Percentiles rank a stretch among this genome's conserved stretches.
phyloP scores from a whole-genome alignment of 192 early-diverging fungal genomes.

The Neocallimastix lanati region DNA sequence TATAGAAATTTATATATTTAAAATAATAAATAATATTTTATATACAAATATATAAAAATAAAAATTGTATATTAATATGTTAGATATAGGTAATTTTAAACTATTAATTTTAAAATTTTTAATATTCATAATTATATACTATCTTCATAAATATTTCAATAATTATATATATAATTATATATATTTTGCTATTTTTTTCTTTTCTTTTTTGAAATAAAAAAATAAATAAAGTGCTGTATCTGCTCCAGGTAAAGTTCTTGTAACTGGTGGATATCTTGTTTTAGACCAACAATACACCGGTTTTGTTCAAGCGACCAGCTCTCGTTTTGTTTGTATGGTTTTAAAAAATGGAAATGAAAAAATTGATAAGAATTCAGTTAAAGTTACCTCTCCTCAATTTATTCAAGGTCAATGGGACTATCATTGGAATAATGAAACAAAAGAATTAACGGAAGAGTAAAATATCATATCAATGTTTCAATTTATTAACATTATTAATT shows the following conservation, averaged over 20 bases:
- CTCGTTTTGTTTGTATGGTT: conserved; percentile 71
- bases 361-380: not conserved
- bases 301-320: conserved; percentile 63
- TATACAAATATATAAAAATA: too few relatives aligned
- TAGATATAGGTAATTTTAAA: too few relatives aligned
- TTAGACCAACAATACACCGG: conserved; percentile 62
- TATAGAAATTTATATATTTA: too few relatives aligned
- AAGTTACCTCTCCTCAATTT: not conserved
- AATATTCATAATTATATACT: too few relatives aligned
- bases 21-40: too few relatives aligned
- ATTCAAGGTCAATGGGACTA: not conserved
- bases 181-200: too few relatives aligned
- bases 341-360: not conserved
- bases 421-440: not conserved
- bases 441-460: not conserved
- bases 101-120: too few relatives aligned
- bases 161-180: too few relatives aligned
- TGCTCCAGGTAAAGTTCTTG: conserved; percentile 87
- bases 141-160: too few relatives aligned
- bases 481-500: too few relatives aligned
- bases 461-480: not conserved
- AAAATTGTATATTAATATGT: too few relatives aligned
- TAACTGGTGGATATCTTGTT: conserved; percentile 86
- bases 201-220: too few relatives aligned
- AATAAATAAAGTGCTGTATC: conserved; percentile 31